These are phyloP conservation scores for Kwoniella sp. DNA, from an alignment of 768 basidiomycete genomes.

Conservation along the genomic window DNA sequence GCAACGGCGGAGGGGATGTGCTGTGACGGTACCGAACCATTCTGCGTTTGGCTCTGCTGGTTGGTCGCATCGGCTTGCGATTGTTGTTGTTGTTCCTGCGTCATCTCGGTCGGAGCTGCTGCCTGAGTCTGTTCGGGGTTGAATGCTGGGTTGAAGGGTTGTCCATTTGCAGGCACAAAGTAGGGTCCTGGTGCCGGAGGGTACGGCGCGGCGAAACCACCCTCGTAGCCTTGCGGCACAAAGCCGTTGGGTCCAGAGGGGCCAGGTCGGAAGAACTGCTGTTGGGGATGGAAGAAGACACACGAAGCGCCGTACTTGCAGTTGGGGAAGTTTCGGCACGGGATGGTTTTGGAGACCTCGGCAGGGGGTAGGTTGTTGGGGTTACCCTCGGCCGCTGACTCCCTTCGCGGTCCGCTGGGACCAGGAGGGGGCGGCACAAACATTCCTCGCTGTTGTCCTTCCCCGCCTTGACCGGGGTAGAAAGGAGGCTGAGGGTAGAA, in stretches of 20 bases:
- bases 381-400: slow-evolving; percentile 21
- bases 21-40: slow-evolving; percentile 5
- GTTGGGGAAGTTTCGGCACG: slow-evolving; percentile 51
- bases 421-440: slow-evolving; percentile 24
- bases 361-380: slow-evolving; percentile 46
- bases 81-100: slow-evolving; percentile 21
- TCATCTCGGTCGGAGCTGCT: slow-evolving; percentile 18
- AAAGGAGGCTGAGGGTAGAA: slow-evolving; percentile 33
- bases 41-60: slow-evolving; percentile 15
- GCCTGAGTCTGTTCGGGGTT: slow-evolving; percentile 6
- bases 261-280: slow-evolving; percentile 17
- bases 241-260: slow-evolving; percentile 6
- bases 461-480: slow-evolving; percentile 12
- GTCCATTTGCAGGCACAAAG: slow-evolving; percentile 4
- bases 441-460: slow-evolving; percentile 7
- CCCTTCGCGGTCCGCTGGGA: slow-evolving; percentile 9
- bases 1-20: slow-evolving; percentile 24
- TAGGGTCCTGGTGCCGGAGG: slow-evolving; percentile 10
- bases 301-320: slow-evolving; percentile 50
- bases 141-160: slow-evolving; percentile 15
- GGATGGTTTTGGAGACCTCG: slow-evolving; percentile 50
- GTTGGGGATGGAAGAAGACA: slow-evolving; percentile 47
- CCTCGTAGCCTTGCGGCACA: slow-evolving; percentile 21
- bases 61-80: slow-evolving; percentile 11
- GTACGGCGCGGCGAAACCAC: slow-evolving; percentile 25